These are phyloP conservation scores for Penicillium expansum DNA, from an alignment of 2,329 filamentous ascomycete species.

Conservation along the genomic window DNA sequence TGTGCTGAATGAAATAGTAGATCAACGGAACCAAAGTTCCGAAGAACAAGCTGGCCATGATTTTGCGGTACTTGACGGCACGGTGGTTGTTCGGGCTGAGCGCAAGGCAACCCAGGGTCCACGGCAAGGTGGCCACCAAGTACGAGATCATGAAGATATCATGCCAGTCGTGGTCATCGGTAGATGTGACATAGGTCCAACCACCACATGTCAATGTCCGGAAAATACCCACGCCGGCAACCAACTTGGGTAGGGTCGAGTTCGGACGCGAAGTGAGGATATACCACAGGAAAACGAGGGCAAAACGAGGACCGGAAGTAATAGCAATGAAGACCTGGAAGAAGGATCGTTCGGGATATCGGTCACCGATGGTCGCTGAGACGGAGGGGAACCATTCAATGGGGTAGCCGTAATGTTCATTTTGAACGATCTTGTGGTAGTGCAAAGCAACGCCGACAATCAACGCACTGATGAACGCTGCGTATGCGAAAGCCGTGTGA, in stretches of 20 bases:
- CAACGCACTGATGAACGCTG: constrained; percentile 81
- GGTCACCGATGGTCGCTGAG: constrained; percentile 93
- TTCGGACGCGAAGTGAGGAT: constrained; percentile 76
- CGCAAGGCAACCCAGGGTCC: constrained; percentile 87
- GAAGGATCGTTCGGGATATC: constrained; percentile 92
- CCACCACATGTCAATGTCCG: constrained; percentile 92
- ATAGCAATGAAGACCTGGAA: constrained; percentile 98
- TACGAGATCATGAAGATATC: constrained; percentile 99
- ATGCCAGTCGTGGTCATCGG: constrained; percentile 97
- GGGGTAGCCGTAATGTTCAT: constrained; percentile 92
- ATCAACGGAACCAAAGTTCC: constrained; percentile 84
- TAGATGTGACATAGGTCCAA: constrained; percentile 98
- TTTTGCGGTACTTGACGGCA: constrained; percentile 86
- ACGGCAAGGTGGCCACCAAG: constrained; percentile 87
- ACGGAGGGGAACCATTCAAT: constrained; percentile 97
- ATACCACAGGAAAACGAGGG: constrained; percentile 88
- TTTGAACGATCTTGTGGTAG: constrained; percentile 96
- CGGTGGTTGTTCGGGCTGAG: constrained; percentile 80
- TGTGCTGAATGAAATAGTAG: constrained; percentile 98
- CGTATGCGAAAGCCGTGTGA: constrained; percentile 80
- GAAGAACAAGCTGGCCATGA: constrained; percentile 80
- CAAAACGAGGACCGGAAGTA: constrained; percentile 89
- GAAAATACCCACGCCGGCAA: constrained; percentile 76
- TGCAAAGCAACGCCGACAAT: constrained; percentile 78
- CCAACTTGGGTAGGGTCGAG: constrained; percentile 72